Evolutionary conservation across 768 basidiomycete species (phyloP).

Genomic region (Pholiota microspora): DNA sequence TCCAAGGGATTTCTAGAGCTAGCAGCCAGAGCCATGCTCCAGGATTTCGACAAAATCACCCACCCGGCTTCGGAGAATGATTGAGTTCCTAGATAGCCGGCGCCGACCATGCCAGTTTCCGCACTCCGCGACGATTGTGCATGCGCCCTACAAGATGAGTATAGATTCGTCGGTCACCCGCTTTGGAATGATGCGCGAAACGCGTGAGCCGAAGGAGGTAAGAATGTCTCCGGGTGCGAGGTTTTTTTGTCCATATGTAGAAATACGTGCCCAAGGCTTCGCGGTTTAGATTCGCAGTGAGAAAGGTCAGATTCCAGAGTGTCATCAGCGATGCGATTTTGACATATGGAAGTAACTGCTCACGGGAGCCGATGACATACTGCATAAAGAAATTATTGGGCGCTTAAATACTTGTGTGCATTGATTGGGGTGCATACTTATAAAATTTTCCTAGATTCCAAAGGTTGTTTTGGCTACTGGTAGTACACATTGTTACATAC

Average conservation of each 20-base stretch:
- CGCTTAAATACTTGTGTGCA: background rate
- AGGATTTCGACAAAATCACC: background rate
- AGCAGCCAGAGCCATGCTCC: background rate
- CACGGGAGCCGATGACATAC: background rate
- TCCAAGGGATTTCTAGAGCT: background rate
- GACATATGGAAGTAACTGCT: too few species aligned
- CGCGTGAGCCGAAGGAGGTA: background rate
- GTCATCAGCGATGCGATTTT: background rate
- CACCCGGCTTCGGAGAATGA: background rate
- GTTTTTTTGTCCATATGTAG: too few species aligned
- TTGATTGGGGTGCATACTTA: too few species aligned
- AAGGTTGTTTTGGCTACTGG: too few species aligned
- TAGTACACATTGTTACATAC: too few species aligned
- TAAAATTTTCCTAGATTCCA: too few species aligned
- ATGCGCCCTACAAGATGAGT: too few species aligned
- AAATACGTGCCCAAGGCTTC: background rate
- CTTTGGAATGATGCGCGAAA: background rate
- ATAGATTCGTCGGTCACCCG: background rate
- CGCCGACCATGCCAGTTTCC: background rate
- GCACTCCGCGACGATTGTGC: background rate
- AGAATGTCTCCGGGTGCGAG: too few species aligned
- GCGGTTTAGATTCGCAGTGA: too few species aligned
- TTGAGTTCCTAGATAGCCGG: background rate
- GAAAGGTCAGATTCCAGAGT: background rate
- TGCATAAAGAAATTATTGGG: background rate